Evolutionary conservation across 352 stramenopile genomes (phyloP).

Genomic region (Pythium aristosporum): DNA sequence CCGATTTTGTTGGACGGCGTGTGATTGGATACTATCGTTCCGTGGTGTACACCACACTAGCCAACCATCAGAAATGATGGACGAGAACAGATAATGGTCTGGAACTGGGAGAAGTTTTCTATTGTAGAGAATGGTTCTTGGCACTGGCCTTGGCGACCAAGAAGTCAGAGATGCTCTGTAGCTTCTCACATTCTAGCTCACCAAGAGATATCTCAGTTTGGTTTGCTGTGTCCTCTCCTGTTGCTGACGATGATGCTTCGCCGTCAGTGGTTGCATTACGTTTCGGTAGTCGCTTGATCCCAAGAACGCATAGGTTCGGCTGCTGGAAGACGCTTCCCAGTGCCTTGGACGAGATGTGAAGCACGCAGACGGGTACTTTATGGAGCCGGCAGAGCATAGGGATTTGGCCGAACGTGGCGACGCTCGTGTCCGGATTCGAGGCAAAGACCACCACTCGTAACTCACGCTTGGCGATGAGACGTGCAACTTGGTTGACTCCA

Average conservation of each 20-base stretch:
- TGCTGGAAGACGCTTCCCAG: slow-evolving; percentile 59
- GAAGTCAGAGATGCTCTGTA: slow-evolving; percentile 61
- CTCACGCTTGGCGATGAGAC: slow-evolving; percentile 38
- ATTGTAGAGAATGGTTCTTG: slow-evolving; percentile 31
- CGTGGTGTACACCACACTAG: slow-evolving; percentile 30
- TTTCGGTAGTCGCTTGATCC: slow-evolving; percentile 36
- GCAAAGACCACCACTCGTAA: slow-evolving; percentile 68
- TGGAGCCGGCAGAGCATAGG: slow-evolving; percentile 69
- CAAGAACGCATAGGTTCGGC: slow-evolving; percentile 53
- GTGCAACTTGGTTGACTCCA: slow-evolving; percentile 62
- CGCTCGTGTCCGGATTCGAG: slow-evolving; percentile 52
- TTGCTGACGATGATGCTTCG: not conserved
- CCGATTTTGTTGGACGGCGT: not conserved
- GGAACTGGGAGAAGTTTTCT: not conserved
- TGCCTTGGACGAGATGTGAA: slow-evolving; percentile 68
- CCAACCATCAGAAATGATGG: slow-evolving; percentile 1
- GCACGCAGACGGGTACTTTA: slow-evolving; percentile 62
- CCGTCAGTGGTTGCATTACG: not conserved
- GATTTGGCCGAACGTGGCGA: slow-evolving; percentile 54
- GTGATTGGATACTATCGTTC: slow-evolving; percentile 22
- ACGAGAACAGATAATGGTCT: not conserved
- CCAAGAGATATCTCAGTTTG: slow-evolving; percentile 8
- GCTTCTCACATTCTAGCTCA: slow-evolving; percentile 36
- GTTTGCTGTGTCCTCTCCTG: not conserved
- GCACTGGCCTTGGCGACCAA: slow-evolving; percentile 64